Conservation (phyloP, 2,329 filamentous ascomycete genomes). For the Lachnellula cervina region DNA sequence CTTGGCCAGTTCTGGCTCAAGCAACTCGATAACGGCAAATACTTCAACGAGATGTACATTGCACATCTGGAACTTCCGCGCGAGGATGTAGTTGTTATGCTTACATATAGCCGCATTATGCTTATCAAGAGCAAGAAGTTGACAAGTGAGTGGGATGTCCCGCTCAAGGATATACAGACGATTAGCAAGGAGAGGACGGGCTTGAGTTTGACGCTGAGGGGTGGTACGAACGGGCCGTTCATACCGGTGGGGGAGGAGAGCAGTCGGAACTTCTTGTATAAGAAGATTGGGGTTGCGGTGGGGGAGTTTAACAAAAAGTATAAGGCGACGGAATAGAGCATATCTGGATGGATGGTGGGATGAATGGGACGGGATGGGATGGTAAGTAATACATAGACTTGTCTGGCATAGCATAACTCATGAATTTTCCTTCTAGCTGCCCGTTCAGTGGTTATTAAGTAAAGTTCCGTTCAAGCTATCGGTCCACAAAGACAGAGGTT, state of each 20-base stretch:
- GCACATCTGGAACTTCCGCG: conserved; percentile 88
- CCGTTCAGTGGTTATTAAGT: too few relatives aligned
- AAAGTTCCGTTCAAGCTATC: too few relatives aligned
- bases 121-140: conserved; percentile 82
- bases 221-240: conserved; percentile 90
- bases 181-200: conserved; percentile 96
- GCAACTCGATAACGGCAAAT: conserved; percentile 94
- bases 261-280: conserved; percentile 57
- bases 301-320: conserved; percentile 62
- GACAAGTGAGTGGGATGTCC: conserved; percentile 91
- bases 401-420: too few relatives aligned
- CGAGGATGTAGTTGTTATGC: conserved; percentile 84
- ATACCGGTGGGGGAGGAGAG: conserved; percentile 90
- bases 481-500: too few relatives aligned
- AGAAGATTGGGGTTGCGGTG: conserved; percentile 60
- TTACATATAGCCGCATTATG: conserved; percentile 84
- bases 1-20: conserved; percentile 98
- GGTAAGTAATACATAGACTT: too few relatives aligned
- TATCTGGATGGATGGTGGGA: too few relatives aligned
- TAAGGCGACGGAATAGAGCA: conserved; percentile 29
- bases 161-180: conserved; percentile 91
- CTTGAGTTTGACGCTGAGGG: conserved; percentile 80
- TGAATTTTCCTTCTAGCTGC: too few relatives aligned
- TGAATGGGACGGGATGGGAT: too few relatives aligned
- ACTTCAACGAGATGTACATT: conserved; percentile 97